Evolutionary conservation across 345 rosid genomes (phyloP).

Genomic region (Salix suchowensis): DNA sequence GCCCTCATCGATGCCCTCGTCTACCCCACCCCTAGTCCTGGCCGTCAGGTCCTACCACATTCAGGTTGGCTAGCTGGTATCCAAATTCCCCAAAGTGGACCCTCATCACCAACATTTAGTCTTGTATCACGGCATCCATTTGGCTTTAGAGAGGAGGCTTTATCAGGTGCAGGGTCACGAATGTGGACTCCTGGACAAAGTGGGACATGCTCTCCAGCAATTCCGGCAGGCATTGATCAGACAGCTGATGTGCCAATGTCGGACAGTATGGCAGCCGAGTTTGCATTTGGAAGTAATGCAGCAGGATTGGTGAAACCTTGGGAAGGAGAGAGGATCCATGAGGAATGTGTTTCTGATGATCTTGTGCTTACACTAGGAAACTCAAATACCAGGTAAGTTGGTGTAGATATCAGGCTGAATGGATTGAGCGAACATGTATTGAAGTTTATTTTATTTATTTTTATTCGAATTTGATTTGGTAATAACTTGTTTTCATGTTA

Average conservation of each 20-base stretch:
- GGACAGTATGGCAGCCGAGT: constrained; percentile 72
- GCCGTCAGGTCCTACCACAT: constrained; percentile 66
- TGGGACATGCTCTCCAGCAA: constrained; percentile 90
- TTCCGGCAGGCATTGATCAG: constrained; percentile 68
- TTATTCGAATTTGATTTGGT: not conserved
- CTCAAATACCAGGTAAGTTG: constrained; percentile 60
- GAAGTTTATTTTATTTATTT: not conserved
- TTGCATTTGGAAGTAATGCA: constrained; percentile 73
- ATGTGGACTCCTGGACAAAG: constrained; percentile 98
- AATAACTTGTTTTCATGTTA: not conserved
- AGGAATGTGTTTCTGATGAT: constrained; percentile 90
- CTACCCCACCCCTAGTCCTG: constrained; percentile 98
- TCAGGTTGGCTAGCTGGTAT: constrained; percentile 85
- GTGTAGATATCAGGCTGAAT: not conserved
- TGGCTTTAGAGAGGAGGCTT: constrained; percentile 59
- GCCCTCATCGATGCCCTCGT: constrained; percentile 46
- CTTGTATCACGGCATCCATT: constrained; percentile 76
- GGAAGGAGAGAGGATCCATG: constrained; percentile 99
- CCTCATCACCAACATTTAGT: constrained; percentile 88
- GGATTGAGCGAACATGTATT: not conserved
- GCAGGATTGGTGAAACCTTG: constrained; percentile 86
- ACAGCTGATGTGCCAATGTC: constrained; percentile 80
- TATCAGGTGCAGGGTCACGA: constrained; percentile 64
- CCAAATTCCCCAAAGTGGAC: constrained; percentile 63
- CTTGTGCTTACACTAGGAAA: constrained; percentile 96